A percentile compares a stretch with the other conserved stretches of the same genome.
Conservation (phyloP, 2,329 filamentous ascomycete genomes). For the Scorias spongiosa region DNA sequence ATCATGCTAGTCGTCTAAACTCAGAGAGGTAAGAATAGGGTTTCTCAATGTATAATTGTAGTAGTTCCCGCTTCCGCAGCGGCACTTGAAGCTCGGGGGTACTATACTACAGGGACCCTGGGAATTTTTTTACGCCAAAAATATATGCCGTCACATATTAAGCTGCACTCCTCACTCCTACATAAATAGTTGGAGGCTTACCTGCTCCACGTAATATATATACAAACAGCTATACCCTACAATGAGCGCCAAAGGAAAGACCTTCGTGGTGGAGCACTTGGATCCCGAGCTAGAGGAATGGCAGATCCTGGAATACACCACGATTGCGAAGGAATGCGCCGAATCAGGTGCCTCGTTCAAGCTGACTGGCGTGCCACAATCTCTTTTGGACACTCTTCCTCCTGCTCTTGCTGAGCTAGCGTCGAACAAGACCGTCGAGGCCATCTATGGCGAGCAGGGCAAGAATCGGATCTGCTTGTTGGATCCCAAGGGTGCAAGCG, state of each 20-base stretch:
- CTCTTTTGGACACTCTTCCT: slow-evolving; percentile 1
- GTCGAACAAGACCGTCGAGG: slow-evolving; percentile 57
- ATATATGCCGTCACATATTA: too few relatives aligned
- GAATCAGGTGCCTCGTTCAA: slow-evolving; percentile 35
- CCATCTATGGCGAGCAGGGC: slow-evolving; percentile 50
- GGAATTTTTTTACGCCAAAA: too few relatives aligned
- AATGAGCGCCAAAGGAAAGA: slow-evolving; percentile 33
- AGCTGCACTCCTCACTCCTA: too few relatives aligned
- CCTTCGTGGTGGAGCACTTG: slow-evolving; percentile 90
- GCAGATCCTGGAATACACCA: slow-evolving; percentile 84
- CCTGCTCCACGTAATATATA: too few relatives aligned
- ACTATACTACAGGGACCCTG: too few relatives aligned
- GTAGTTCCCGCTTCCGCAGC: too few relatives aligned
- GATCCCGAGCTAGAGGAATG: slow-evolving; percentile 87
- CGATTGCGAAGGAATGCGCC: slow-evolving; percentile 70
- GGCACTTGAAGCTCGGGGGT: too few relatives aligned
- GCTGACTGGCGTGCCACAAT: slow-evolving; percentile 30
- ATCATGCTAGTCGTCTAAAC: too few relatives aligned
- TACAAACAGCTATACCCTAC: neutral
- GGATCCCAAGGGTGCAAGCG: slow-evolving; percentile 68
- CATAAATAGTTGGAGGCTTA: too few relatives aligned
- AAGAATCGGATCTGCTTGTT: slow-evolving; percentile 74
- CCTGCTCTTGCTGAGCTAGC: neutral
- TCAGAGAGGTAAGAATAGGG: too few relatives aligned
- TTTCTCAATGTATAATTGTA: too few relatives aligned